Percentiles rank a stretch among this genome's conserved stretches.
Evolutionary conservation across 2,329 filamentous ascomycete genomes (phyloP).

Genomic region (Nothomitra cinnamomea): DNA sequence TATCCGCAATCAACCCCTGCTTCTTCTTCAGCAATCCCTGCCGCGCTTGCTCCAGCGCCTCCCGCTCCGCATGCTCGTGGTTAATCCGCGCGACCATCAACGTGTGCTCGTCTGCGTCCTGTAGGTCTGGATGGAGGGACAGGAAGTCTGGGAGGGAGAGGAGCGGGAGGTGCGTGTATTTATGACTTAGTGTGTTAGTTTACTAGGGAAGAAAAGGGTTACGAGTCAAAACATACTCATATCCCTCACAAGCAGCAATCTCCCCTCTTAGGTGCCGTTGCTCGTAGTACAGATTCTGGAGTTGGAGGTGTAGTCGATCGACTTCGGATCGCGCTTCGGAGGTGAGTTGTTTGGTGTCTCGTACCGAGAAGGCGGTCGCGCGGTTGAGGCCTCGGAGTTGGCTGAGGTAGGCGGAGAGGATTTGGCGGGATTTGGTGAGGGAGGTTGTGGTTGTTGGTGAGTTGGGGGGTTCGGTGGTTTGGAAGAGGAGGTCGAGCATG

Average conservation of each 20-base stretch:
- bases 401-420: slow-evolving; percentile 60
- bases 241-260: slow-evolving; percentile 77
- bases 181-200: slow-evolving; percentile 41
- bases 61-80: slow-evolving; percentile 71
- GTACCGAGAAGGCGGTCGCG: slow-evolving; percentile 59
- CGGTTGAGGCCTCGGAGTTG: slow-evolving; percentile 72
- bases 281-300: slow-evolving; percentile 95
- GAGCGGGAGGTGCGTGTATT: slow-evolving; percentile 71
- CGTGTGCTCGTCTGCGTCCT: slow-evolving; percentile 55
- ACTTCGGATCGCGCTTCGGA: slow-evolving; percentile 81
- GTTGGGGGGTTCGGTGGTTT: slow-evolving; percentile 23
- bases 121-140: slow-evolving; percentile 54
- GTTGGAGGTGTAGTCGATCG: slow-evolving; percentile 74
- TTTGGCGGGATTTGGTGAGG: slow-evolving; percentile 61
- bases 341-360: slow-evolving; percentile 73
- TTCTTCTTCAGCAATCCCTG: slow-evolving; percentile 60
- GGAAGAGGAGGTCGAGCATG: slow-evolving; percentile 27
- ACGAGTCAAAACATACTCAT: slow-evolving; percentile 47
- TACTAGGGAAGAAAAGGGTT: neutral
- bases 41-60: slow-evolving; percentile 69
- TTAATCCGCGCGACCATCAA: slow-evolving; percentile 83
- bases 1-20: slow-evolving; percentile 52
- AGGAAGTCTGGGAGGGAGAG: slow-evolving; percentile 75
- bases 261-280: slow-evolving; percentile 81
- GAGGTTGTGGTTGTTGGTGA: slow-evolving; percentile 35